Evolutionary conservation across 1,284 basidiomycete genomes (phyloP).

Genomic region (Anthracocystis walkeri): DNA sequence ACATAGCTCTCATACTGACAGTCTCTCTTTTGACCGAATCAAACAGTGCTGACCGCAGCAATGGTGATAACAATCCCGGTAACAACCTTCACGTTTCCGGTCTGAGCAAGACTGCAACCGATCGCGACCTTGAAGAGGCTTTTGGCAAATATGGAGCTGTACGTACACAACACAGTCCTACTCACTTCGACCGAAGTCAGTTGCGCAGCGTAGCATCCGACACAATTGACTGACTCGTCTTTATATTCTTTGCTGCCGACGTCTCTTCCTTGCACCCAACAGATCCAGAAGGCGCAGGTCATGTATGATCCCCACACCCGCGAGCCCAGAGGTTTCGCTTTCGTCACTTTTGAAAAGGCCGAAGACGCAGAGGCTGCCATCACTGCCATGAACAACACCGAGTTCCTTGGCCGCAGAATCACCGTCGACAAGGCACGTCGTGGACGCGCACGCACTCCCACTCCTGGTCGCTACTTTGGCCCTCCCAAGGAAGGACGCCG

Average conservation of each 20-base stretch:
- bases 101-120: constrained; percentile 82
- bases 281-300: constrained; percentile 81
- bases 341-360: constrained; percentile 89
- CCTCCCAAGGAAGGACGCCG: constrained; percentile 80
- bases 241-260: background rate
- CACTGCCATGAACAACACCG: constrained; percentile 82
- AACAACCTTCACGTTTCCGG: constrained; percentile 97
- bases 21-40: background rate
- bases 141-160: constrained; percentile 92
- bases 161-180: constrained; percentile 66
- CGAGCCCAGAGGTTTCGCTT: constrained; percentile 96
- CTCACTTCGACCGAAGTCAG: too few relatives aligned
- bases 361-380: constrained; percentile 93
- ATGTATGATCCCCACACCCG: constrained; percentile 97
- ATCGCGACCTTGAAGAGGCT: constrained; percentile 84
- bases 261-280: constrained; percentile 6
- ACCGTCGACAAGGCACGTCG: constrained; percentile 94
- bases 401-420: constrained; percentile 85
- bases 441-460: constrained; percentile 91
- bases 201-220: too few relatives aligned
- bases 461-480: constrained; percentile 92
- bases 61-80: constrained; percentile 79
- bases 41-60: constrained; percentile 65
- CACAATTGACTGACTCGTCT: constrained; percentile 8
- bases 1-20: background rate